Evolutionary conservation across 495 filamentous ascomycete genomes (phyloP), one percentile per base, ranked within the genome.

Genomic region (Lasiosphaeria ovina): DNA sequence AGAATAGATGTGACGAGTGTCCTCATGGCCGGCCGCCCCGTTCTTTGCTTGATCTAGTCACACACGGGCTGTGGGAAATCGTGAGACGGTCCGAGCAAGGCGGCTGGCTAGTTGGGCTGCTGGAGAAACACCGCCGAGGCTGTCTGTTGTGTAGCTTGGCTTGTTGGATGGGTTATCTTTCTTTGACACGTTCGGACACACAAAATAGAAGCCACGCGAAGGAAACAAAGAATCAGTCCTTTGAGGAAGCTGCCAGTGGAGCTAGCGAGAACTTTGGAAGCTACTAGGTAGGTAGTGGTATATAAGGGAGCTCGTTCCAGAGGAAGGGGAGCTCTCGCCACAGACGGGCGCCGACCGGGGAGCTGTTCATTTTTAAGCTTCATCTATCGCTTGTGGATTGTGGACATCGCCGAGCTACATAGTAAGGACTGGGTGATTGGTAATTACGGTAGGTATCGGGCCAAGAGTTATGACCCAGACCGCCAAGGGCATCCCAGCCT

Each of bases 21-120:
- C 60, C 59, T 64, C 71, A 73, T 73, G 32, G 61, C 31, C 52
- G 42, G 47, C 11, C 31, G 10, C 53, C 16, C 34, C 42, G 32
- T 6, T 1, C 24, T 31, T 10, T 17, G 24, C 11, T 35, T 4
- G 12, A 6, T 51, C 32, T 24, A 51, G 16, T 51, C 4, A 24
- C 24, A 24, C 24, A 24, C 24, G 24, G 24, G 24, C 24, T 24
- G 24, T 24, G 24, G 24, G 24, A 24, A 24, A 24, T 24, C 24
- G 24, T 24, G 24, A 24, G 24, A 24, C 24, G 24, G 24, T 24
- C 24, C 24, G 24, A 24, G 24, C 24, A 24, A 24, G 24, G 24
- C 24, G 24, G 24, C 24, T 24, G 24, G 24, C 2, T 24, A 24
- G 24, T 24, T 0, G 2, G 24, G 24, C 24, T 24, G 24, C 24